Base-by-base conservation (phyloP, 176 grass and related monocot genomes). In the Eremochloa ophiuroides region DNA sequence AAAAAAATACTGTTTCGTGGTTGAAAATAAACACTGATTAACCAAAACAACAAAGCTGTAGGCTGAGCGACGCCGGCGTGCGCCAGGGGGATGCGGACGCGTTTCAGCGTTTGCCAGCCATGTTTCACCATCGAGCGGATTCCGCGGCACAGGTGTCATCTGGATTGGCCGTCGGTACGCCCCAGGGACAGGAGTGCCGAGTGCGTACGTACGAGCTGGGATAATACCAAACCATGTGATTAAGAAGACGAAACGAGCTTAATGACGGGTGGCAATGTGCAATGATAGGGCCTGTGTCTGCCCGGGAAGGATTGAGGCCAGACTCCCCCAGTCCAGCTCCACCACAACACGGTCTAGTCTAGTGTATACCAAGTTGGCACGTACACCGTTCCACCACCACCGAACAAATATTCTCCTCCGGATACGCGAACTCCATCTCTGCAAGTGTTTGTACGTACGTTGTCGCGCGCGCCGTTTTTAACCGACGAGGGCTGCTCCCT, bases 321-420 rank as follows among this genome's bases (percentile, higher is more conserved):
- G 47, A 6, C 16, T 16, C 4, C 15, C 46, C 46, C 15, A 48
- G 5, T 17, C 15, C 48, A 51, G 48, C 48, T 51, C 48, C 6
- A 51, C 12, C 22, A 1, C 30, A 13, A 4, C 20, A 38, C 10
- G 3, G 48, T 26, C 15, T 27, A 69, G 18, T 22, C n/a, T n/a
- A n/a, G n/a, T 38, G 16, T 34, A 28, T 12, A 29, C 4, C 72
- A 71, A 78, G 66, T 73, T 60, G 86, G 44, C 80, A 77, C 55
- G n/a, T 53, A 22, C 7, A n/a, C n/a, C 48, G 48, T 53, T 53
- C 48, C 47, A 50, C 17, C 47, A 71, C 73, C 27, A 83, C 79
- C 79, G 13, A 87, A 87, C 72, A 80, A 25, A 87, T 82, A 82
- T 82, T 82, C 76, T 71, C 66, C 73, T 62, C 65, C 73, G 48